Base-by-base conservation (phyloP, 768 basidiomycete genomes). In the Pholiota microspora region DNA sequence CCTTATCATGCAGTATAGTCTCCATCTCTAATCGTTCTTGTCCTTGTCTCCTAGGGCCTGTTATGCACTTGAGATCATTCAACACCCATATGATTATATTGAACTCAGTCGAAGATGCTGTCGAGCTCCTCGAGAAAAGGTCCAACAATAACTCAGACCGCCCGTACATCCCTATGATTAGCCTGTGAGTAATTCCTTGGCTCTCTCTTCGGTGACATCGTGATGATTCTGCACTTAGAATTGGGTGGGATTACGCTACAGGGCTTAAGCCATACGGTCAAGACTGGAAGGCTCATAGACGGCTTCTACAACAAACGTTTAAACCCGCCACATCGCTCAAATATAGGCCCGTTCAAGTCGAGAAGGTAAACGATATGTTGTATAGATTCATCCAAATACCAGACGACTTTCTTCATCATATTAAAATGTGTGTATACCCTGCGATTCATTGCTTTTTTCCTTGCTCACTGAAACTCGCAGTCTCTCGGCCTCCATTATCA, bases 401-500 rank as follows among this genome's bases (percentile, higher is more conserved):
- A 31, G 29, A 31, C 7, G 29, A 31, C 29, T 31, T 31, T 31
- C 6, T 31, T 6, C 6, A 6, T 12, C 29, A 38, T 18, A 18
- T 38, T 7, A 9, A 2, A 13, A 28, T 29, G 23, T n/a, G 7
- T 25, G n/a, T 42, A 23, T 32, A 2, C 9, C 15, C n/a, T 34
- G 36, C 21, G 4, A 6, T 24, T 21, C 8, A 13, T 38, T 7
- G 9, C 7, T 38, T 16, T 18, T n/a, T n/a, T 16, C n/a, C n/a
- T n/a, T n/a, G n/a, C 29, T 16, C 16, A 13, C 3, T 18, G 36
- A 35, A 4, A 12, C 36, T 36, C 7, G 3, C 21, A 54, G 56
- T 5, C 24, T 48, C 2, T 28, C 56, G 7, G 52, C 40, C 3
- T 46, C 59, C 2, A 55, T 58, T n/a, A 52, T 61, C 16, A 59